Evolutionary conservation across 257 asterid genomes (phyloP), one percentile per base, ranked within the genome.

Genomic region (Plantago elongata): DNA sequence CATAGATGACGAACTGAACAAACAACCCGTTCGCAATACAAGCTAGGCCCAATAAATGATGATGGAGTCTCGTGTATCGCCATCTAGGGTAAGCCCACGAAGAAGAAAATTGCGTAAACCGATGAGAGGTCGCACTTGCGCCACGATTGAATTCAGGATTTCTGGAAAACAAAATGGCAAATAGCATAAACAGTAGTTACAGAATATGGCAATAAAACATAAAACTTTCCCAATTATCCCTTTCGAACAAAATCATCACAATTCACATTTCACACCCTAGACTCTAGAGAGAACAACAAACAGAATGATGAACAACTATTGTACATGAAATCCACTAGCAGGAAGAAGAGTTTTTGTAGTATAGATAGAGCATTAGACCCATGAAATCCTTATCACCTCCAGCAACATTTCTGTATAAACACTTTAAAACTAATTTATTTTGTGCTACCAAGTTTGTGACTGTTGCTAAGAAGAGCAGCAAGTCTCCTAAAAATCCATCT

Each of bases 401-500:
- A 37, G 51, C 75, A 58, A 46, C 78, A 42, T 68, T 51, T 22
- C 57, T 8, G 83, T 29, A 51, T 68, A 38, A 6, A 34, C 5
- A 34, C 5, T 34, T 34, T 6, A 34, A 34, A 34, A 7, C 70
- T 64, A 57, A 30, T 68, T 75, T 15, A 61, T 67, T 79, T 60
- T 74, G 13, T 34, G 13, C 84, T 17, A 37, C 81, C 78, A 74
- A 46, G 70, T 75, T 88, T 65, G 75, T 82, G 42, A 77, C 88
- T 65, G 75, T 82, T 34, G 87, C 95, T 62, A 91, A 86, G 83
- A 91, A 78, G 79, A 75, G 77, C 54, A 27, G 13, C 15, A 81
- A 78, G 67, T 72, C 76, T 61, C 68, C 90, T 27, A 80, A 78
- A 15, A 48, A 85, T 38, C 69, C 87, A 51, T 75, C 88, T 70